Evolutionary conservation across 768 basidiomycete species (phyloP), one percentile per base, ranked within the genome.

Genomic region (Boletales sp.): DNA sequence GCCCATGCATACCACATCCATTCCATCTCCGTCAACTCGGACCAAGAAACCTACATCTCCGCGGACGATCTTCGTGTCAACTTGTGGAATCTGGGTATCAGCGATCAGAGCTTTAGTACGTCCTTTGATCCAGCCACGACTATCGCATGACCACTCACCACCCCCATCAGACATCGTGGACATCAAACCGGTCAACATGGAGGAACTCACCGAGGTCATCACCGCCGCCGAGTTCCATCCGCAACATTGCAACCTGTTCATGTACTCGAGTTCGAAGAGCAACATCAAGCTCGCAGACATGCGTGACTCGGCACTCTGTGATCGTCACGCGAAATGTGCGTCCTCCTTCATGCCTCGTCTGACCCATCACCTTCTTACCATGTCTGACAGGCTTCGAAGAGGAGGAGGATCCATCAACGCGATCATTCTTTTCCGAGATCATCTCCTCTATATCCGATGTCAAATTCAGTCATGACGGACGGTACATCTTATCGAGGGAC

Each of bases 1-100:
- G 97, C 97, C 2, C 97, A 98, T 65, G 95, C 95, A 38, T 99
- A 99, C 74, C 97, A 99, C 72, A 97, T 99, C 79, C 97, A 98
- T 71, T 97, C 95, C 57, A 97, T 99, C 69, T 94, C 92, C 46
- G 92, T 98, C 67, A 99, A 99, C 72, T 97, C 94, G 48, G 97
- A 99, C 72, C 94, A 97, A 63, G 97, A 99, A 76, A 99, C 97
- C 2, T 99, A 94, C 72, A 94, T 99, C 55, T 95, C 92, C 40
- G 95, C 97, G n/a, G 97, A 98, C 66, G 97, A 99, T 74, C 78
- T 99, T 42, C 78, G 97, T 56, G 81, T 99, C 72, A 99, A 99
- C 69, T 77, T 99, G 21, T 99, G 97, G 97, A 99, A 99, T 68
- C 77, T 99, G 56, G 90, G 92, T 66, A 97, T 97, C 69, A 93